A percentile compares a stretch with the other conserved stretches of the same genome.
Conservation (phyloP, 495 filamentous ascomycete species). For the Aspergillus homomorphus region DNA sequence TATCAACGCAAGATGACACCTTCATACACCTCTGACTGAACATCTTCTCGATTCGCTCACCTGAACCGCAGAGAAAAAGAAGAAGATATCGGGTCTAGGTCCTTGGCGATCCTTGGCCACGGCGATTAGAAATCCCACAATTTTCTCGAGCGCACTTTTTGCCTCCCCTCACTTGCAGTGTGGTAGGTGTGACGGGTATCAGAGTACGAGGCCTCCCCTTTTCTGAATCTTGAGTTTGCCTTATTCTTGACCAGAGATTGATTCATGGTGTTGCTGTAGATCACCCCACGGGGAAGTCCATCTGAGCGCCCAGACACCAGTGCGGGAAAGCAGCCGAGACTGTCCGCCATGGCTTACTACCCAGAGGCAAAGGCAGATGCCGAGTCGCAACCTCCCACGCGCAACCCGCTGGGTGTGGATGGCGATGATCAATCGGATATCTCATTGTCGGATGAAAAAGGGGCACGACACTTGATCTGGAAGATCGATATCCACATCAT, state of each 20-base stretch:
- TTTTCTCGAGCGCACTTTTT: neutral
- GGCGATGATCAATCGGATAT: slow-evolving; percentile 15
- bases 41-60: neutral
- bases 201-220: neutral
- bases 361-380: slow-evolving; percentile 16
- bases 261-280: neutral
- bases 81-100: slow-evolving; percentile 8
- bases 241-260: neutral
- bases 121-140: neutral
- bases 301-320: neutral
- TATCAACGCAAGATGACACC: neutral
- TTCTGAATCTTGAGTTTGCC: neutral
- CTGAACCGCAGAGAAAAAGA: neutral
- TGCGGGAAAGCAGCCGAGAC: neutral
- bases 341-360: slow-evolving; percentile 1
- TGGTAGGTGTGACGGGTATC: neutral
- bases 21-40: slow-evolving; percentile 1
- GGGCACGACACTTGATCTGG: slow-evolving; percentile 45
- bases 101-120: slow-evolving; percentile 19
- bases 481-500: slow-evolving; percentile 60
- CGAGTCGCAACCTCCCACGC: slow-evolving; percentile 9
- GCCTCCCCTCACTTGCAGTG: neutral
- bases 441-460: slow-evolving; percentile 36
- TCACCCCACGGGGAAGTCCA: neutral
- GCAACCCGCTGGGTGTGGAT: neutral